Base-by-base conservation (phyloP, 257 asterid species). In the Marsdenia floribunda region DNA sequence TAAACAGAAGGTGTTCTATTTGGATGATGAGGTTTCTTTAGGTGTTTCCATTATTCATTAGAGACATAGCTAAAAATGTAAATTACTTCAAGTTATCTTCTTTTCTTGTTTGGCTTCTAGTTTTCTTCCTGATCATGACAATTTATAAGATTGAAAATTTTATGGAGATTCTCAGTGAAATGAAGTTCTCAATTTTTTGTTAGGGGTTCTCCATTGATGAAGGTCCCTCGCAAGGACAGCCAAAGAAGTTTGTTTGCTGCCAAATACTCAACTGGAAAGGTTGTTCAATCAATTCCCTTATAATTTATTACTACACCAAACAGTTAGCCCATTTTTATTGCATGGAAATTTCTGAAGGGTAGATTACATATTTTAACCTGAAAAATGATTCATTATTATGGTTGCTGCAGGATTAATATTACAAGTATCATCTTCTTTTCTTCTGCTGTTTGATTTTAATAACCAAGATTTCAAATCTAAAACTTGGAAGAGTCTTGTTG, bases 221-320 rank as follows among this genome's bases (percentile, higher is more conserved):
- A 58, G 80, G 74, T 73, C 66, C 85, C 54, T 72, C 85, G 26
- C 47, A 75, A 73, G 84, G 74, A 54, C 90, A 88, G 80, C 88
- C 92, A n/a, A 96, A 93, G 82, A 89, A 88, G 80, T 89, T 91
- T 77, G 96, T 80, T 80, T 70, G 98, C 99, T 63, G 94, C 93
- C 73, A 86, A 90, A 75, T 90, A 90, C 85, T 92, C 99, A 8
- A 60, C 96, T 0, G 98, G 96, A 86, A 89, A 90, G 98, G 98
- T 92, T 49, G 70, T 75, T 46, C 50, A 73, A 29, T 40, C 50
- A 26, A 55, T 73, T 40, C 16, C 14, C 29, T 55, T 40, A 26
- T 80, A 26, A 21, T 9, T 52, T 12, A 24, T 55, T 33, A 49
- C 35, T 55, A 55, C 22, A 21, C 61, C n/a, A 33, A 59, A 49